Evolutionary conservation across 1,139 yeast species (phyloP).

Genomic region (Geotrichum cucujoidarum): DNA sequence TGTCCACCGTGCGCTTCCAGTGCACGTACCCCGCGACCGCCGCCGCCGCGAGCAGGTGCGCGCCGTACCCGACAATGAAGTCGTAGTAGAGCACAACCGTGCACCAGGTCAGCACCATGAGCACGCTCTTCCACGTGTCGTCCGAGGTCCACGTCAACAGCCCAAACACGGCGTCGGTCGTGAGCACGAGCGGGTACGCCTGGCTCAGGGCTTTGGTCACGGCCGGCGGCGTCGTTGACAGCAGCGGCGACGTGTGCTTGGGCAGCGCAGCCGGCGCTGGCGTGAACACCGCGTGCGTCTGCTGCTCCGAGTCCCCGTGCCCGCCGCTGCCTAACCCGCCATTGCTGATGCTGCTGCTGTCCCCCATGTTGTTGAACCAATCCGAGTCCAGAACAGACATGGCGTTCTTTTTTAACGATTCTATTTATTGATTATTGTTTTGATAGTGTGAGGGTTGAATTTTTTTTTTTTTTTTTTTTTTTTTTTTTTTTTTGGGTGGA

Average conservation of each 20-base stretch:
- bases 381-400: conserved; percentile 2
- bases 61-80: conserved; percentile 64
- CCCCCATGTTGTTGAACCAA: no score
- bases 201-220: conserved; percentile 77
- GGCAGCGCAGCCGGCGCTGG: conserved; percentile 34
- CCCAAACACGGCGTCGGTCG: conserved; percentile 63
- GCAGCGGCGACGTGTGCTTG: conserved; percentile 37
- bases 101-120: conserved; percentile 54
- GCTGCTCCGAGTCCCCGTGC: no score
- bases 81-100: conserved; percentile 70
- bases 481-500: no score
- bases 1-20: conserved; percentile 36
- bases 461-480: no score
- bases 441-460: no score
- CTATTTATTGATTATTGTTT: no score
- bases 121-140: conserved; percentile 70
- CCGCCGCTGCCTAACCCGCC: no score
- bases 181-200: conserved; percentile 76
- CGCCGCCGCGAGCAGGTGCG: conserved; percentile 71
- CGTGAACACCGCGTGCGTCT: conserved; percentile 32
- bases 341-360: no score
- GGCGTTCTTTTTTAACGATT: no score
- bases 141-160: conserved; percentile 89
- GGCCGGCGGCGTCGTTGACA: conserved; percentile 71
- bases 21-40: conserved; percentile 60